These are phyloP conservation scores for Ophiostoma piceae DNA, from an alignment of 2,329 filamentous ascomycete species.

Conservation along the genomic window DNA sequence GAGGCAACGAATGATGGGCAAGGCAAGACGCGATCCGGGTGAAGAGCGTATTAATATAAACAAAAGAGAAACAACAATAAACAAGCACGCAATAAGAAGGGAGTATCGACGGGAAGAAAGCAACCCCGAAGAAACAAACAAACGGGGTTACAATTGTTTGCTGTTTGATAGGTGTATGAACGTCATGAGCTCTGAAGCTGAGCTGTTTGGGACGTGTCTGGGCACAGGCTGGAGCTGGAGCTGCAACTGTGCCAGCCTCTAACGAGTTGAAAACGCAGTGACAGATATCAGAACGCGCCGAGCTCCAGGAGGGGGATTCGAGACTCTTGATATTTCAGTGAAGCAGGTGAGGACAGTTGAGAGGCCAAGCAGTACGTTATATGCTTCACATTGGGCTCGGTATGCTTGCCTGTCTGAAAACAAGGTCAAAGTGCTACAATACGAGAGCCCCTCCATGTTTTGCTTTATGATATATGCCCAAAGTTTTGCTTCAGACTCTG, in stretches of 20 bases:
- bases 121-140: background rate
- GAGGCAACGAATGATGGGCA: background rate
- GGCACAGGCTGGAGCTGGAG: background rate
- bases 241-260: background rate
- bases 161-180: conserved; percentile 11
- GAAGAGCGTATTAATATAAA: background rate
- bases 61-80: conserved; percentile 1
- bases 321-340: background rate
- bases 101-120: background rate
- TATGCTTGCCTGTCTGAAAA: background rate
- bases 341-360: background rate
- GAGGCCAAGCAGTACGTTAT: background rate
- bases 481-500: too few species aligned
- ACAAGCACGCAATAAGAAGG: background rate
- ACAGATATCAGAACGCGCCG: background rate
- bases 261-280: background rate
- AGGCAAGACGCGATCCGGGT: background rate
- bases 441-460: too few species aligned
- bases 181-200: background rate
- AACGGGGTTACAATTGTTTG: background rate
- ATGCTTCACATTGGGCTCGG: background rate
- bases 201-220: background rate
- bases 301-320: background rate
- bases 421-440: background rate
- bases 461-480: too few species aligned